These are phyloP conservation scores for Tarenaya hassleriana DNA, from an alignment of 345 rosid genomes.

Conservation along the genomic window DNA sequence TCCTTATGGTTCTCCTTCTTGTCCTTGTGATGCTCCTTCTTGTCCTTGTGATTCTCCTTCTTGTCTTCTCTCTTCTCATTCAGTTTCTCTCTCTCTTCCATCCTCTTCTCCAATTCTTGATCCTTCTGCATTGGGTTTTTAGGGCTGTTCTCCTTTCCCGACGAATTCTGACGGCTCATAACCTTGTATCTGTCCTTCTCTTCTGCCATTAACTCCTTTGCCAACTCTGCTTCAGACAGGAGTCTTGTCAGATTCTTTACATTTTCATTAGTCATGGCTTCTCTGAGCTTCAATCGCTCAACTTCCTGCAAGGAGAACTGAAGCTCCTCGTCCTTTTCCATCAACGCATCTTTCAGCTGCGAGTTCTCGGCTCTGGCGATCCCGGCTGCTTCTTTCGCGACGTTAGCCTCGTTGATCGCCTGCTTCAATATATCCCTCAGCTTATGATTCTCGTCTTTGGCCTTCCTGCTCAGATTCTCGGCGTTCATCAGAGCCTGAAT, in stretches of 20 bases:
- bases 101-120: conserved; percentile 18
- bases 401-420: conserved; percentile 83
- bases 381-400: conserved; percentile 77
- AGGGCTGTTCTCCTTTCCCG: conserved; percentile 25
- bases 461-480: conserved; percentile 34
- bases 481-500: conserved; percentile 41
- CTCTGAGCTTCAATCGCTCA: conserved; percentile 52
- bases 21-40: conserved; percentile 23
- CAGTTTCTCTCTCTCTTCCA: conserved; percentile 9
- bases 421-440: conserved; percentile 77
- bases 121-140: conserved; percentile 29
- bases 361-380: conserved; percentile 68
- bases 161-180: too few species aligned
- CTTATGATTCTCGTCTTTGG: conserved; percentile 59
- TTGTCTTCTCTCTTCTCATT: conserved; percentile 1
- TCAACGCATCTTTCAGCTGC: conserved; percentile 53
- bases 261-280: conserved; percentile 47
- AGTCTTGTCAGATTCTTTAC: conserved; percentile 52
- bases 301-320: conserved; percentile 50
- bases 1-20: conserved; percentile 23
- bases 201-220: conserved; percentile 27
- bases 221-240: conserved; percentile 35
- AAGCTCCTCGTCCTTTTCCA: conserved; percentile 60
- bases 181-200: too few species aligned
- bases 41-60: conserved; percentile 18